Percentiles rank a stretch among this genome's conserved stretches.
phyloP scores from a whole-genome alignment of 2,329 filamentous ascomycete genomes.

The Myriosclerotinia duriaeana region DNA sequence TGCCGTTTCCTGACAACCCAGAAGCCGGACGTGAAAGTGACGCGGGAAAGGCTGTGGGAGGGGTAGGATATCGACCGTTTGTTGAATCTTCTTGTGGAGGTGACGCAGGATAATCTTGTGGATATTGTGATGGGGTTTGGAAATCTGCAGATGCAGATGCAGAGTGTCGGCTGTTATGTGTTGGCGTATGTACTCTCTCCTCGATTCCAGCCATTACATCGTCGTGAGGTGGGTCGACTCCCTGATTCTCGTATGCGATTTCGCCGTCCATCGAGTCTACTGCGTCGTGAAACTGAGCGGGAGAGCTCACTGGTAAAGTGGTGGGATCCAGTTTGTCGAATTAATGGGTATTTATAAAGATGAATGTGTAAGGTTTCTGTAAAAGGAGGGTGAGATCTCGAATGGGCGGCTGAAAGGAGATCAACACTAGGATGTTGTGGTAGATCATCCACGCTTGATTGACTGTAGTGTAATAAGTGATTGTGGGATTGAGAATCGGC shows the following conservation, averaged over 20 bases:
- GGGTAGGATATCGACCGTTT: conserved; percentile 39
- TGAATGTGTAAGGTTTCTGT: conserved; percentile 15
- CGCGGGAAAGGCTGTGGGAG: conserved; percentile 39
- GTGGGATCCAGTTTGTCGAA: conserved; percentile 54
- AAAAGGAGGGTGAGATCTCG: conserved; percentile 25
- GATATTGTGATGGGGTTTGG: conserved; percentile 36
- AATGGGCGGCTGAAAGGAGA: conserved; percentile 23
- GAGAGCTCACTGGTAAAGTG: conserved; percentile 50
- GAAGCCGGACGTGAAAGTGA: conserved; percentile 41
- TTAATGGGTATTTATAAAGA: conserved; percentile 17
- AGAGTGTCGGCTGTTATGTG: conserved; percentile 35
- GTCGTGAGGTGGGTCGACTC: conserved; percentile 33
- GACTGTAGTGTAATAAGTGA: conserved; percentile 11
- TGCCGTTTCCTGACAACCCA: conserved; percentile 38
- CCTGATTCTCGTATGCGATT: conserved; percentile 43
- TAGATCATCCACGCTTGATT: conserved; percentile 22
- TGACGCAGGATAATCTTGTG: conserved; percentile 36
- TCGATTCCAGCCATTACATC: conserved; percentile 38
- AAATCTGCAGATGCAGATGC: conserved; percentile 42
- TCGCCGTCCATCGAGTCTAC: conserved; percentile 53
- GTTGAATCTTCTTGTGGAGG: conserved; percentile 34
- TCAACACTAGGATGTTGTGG: conserved; percentile 25
- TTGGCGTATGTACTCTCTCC: conserved; percentile 39
- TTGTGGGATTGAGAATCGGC: conserved; percentile 16
- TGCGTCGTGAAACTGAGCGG: conserved; percentile 54